Conservation (phyloP, 305 asterid genomes). For the Withania somnifera region DNA sequence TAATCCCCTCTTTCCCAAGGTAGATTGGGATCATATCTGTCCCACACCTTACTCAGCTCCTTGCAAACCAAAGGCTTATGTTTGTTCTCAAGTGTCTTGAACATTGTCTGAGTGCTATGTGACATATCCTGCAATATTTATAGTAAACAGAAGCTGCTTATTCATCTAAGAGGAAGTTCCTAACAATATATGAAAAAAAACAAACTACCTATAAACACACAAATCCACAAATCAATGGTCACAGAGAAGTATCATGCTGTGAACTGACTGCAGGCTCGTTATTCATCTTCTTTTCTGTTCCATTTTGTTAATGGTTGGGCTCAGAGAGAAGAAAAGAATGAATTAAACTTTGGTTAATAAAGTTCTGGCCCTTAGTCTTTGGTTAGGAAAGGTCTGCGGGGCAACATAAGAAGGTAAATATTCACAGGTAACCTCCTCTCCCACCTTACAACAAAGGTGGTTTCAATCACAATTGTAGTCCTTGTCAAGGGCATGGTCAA, state of each 20-base stretch:
- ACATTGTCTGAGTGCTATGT: conserved; percentile 47
- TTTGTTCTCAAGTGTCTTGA: conserved; percentile 46
- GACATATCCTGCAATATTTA: conserved; percentile 47
- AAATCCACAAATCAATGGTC: neutral
- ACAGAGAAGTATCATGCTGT: neutral
- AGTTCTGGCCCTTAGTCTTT: neutral
- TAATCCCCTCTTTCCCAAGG: conserved; percentile 72
- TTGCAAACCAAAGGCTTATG: conserved; percentile 64
- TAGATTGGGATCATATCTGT: conserved; percentile 21
- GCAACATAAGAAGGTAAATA: neutral
- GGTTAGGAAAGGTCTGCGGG: neutral
- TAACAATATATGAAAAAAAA: neutral
- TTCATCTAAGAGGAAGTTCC: neutral
- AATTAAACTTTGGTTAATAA: neutral
- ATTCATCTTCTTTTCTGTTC: neutral
- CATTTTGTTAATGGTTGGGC: neutral
- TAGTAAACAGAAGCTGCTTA: conserved; percentile 9
- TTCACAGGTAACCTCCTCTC: neutral
- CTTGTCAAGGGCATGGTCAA: neutral
- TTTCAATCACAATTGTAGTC: neutral
- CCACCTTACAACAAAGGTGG: neutral
- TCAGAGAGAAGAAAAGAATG: neutral
- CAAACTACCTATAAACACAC: neutral
- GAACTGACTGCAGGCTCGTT: neutral
- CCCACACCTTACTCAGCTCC: conserved; percentile 74